Evolutionary conservation across 805 yeast genomes (phyloP), one percentile per base, ranked within the genome.

Genomic region (Naumovozyma baii): DNA sequence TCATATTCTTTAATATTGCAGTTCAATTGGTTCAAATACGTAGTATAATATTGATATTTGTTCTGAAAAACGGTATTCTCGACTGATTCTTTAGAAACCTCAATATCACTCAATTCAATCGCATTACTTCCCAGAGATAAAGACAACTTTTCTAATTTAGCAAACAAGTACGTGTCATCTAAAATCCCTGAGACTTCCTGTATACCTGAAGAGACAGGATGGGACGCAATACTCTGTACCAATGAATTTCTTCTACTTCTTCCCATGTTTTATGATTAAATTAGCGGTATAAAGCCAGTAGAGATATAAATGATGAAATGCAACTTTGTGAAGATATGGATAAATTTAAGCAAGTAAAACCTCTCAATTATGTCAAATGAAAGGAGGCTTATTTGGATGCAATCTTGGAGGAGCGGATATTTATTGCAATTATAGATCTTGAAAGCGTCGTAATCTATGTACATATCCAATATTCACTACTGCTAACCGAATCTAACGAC

Each of bases 191-290:
- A 20, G 2, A 39, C 30, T 4, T 44, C 9, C 36, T 38, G 44
- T 15, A 47, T 39, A 10, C 51, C 44, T 4, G 46, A 18, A n/a
- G 48, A 37, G 38, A 55, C 45, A 37, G 42, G 44, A 28, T 70
- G 73, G 33, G 69, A 57, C 0, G 86, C 86, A 35, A 80, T 77
- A 22, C 65, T 60, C 37, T 76, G 76, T 1, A 80, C 85, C 44
- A 78, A 71, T 2, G 87, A 79, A 43, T 73, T 70, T 39, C 79
- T 69, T 51, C 86, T 65, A 5, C 69, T 66, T 43, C 78, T 61
- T 2, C 43, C 40, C 55, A 49, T 52, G 4, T 18, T 15, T n/a
- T 22, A 10, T 22, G 10, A 10, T 22, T 22, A n/a, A n/a, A n/a
- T n/a, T n/a, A n/a, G n/a, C n/a, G n/a, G n/a, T n/a, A n/a, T n/a